Conservation (phyloP, 345 rosid genomes). For the Punica granatum region DNA sequence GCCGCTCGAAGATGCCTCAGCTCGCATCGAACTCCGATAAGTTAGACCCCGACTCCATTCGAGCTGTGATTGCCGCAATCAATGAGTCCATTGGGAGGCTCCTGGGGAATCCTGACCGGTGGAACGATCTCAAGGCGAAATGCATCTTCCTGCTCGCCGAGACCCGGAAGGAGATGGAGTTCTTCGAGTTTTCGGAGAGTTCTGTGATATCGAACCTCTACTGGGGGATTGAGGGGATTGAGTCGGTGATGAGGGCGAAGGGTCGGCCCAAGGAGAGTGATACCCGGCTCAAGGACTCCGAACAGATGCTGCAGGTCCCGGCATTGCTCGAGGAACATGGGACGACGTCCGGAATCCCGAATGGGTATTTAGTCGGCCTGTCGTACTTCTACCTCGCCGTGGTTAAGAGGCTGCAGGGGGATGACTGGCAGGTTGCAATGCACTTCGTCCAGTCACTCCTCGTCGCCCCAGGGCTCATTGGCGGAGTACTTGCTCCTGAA, state of each 20-base stretch:
- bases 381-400: conserved; percentile 51
- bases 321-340: conserved; percentile 79
- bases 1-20: neutral
- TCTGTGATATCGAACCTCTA: conserved; percentile 62
- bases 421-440: conserved; percentile 61
- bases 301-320: conserved; percentile 79
- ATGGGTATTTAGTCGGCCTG: conserved; percentile 31
- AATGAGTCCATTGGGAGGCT: conserved; percentile 29
- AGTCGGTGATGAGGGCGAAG: conserved; percentile 37
- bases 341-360: conserved; percentile 53
- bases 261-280: conserved; percentile 27
- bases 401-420: conserved; percentile 48
- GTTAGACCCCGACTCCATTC: conserved; percentile 34
- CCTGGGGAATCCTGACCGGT: conserved; percentile 19
- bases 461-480: conserved; percentile 46
- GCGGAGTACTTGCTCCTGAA: conserved; percentile 36
- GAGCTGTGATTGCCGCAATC: conserved; percentile 31
- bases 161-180: conserved; percentile 13
- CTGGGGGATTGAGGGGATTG: conserved; percentile 65
- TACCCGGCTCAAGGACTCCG: conserved; percentile 36
- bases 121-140: conserved; percentile 33
- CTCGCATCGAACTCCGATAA: conserved; percentile 15
- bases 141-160: conserved; percentile 33
- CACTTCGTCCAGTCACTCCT: conserved; percentile 61
- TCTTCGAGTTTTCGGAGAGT: conserved; percentile 58